Percentiles rank a stretch among this genome's conserved stretches.
Conservation (phyloP, 371 early-diverging fungal species). For the Scutellospora calospora region DNA sequence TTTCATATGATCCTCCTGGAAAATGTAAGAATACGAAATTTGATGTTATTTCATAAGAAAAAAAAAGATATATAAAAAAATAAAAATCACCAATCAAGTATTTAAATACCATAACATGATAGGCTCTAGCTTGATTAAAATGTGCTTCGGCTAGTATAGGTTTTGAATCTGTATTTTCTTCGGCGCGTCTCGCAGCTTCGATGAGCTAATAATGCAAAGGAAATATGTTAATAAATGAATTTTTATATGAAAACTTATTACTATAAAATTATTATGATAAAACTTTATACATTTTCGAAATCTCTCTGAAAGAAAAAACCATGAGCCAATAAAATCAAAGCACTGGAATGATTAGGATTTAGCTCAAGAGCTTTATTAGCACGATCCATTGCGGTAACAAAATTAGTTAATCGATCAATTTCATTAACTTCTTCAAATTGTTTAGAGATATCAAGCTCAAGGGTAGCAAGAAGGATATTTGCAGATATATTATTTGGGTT, state of each 20-base stretch:
- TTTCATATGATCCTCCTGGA: constrained; percentile 71
- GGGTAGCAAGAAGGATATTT: constrained; percentile 72
- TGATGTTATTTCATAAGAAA: too few relatives aligned
- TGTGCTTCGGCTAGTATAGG: constrained; percentile 67
- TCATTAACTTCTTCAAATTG: constrained; percentile 50
- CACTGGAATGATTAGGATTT: constrained; percentile 51
- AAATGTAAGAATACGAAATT: too few relatives aligned
- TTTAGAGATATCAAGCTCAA: constrained; percentile 82
- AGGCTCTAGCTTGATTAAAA: constrained; percentile 66
- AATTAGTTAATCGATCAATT: constrained; percentile 50
- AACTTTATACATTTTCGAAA: constrained; percentile 53
- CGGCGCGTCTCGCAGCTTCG: constrained; percentile 43
- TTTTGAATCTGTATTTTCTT: constrained; percentile 55
- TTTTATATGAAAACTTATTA: too few relatives aligned
- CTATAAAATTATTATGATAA: too few relatives aligned
- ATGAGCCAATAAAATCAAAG: constrained; percentile 64
- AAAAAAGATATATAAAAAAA: too few relatives aligned
- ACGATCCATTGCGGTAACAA: constrained; percentile 55
- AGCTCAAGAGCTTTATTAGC: constrained; percentile 57
- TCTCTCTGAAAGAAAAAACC: constrained; percentile 62
- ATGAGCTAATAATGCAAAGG: too few relatives aligned
- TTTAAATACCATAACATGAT: constrained; percentile 66
- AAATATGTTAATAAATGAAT: not conserved
- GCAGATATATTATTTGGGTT: constrained; percentile 71
- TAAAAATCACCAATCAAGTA: too few relatives aligned